phyloP scores from a whole-genome alignment of 352 stramenopile species.

The Globisporangium paddicum region DNA sequence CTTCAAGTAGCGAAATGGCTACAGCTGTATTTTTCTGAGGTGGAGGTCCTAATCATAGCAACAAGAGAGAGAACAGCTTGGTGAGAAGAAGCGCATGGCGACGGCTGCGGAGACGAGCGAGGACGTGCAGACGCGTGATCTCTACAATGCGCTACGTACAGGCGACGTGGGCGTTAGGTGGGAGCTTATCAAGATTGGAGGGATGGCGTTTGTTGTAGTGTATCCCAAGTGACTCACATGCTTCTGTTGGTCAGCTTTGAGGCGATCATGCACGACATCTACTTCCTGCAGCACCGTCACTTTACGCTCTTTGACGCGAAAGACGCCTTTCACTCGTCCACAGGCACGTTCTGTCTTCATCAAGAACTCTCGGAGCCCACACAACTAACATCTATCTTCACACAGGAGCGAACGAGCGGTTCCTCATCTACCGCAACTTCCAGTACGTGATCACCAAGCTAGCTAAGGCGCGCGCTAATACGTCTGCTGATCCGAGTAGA shows the following conservation, averaged over 20 bases:
- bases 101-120: conserved; percentile 22
- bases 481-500: neutral
- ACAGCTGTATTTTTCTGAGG: too few relatives aligned
- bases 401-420: conserved; percentile 37
- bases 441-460: conserved; percentile 48
- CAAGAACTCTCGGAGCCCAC: too few relatives aligned
- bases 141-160: conserved; percentile 49
- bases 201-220: neutral
- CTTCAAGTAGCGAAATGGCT: too few relatives aligned
- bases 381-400: neutral
- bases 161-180: conserved; percentile 50
- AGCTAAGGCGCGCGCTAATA: conserved; percentile 5
- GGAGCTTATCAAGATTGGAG: neutral
- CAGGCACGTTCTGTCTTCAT: conserved; percentile 15
- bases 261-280: conserved; percentile 33
- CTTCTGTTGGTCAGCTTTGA: conserved; percentile 24
- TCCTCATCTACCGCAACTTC: conserved; percentile 52
- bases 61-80: too few relatives aligned
- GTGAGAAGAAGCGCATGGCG: neutral
- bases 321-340: conserved; percentile 55
- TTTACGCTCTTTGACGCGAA: conserved; percentile 70
- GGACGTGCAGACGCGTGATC: conserved; percentile 32
- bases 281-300: conserved; percentile 56
- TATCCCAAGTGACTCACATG: neutral
- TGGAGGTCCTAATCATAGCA: neutral